phyloP scores from a whole-genome alignment of 257 asterid genomes.

The Haberlea rhodopensis region DNA sequence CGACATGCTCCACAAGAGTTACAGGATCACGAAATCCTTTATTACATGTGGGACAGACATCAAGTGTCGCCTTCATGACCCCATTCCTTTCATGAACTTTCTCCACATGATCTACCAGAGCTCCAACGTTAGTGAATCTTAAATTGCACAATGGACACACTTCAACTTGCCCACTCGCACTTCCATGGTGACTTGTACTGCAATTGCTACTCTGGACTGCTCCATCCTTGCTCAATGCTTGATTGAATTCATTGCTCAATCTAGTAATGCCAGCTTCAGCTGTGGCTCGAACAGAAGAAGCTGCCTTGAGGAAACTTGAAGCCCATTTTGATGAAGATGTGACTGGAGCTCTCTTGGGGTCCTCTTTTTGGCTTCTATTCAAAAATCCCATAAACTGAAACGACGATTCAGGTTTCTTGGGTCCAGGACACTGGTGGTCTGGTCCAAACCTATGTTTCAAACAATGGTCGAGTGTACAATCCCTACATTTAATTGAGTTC shows the following conservation, averaged over 20 bases:
- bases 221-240: conserved; percentile 33
- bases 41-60: conserved; percentile 90
- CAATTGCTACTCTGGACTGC: conserved; percentile 28
- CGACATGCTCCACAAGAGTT: conserved; percentile 87
- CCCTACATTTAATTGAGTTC: conserved; percentile 78
- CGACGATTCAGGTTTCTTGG: conserved; percentile 55
- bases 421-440: conserved; percentile 89
- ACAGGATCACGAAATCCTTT: conserved; percentile 89
- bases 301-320: conserved; percentile 51
- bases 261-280: conserved; percentile 78
- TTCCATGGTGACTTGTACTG: conserved; percentile 29
- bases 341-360: conserved; percentile 37
- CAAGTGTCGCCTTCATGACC: conserved; percentile 72
- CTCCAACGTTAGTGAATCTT: conserved; percentile 54
- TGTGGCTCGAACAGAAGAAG: conserved; percentile 59
- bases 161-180: conserved; percentile 51
- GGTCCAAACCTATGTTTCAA: conserved; percentile 90
- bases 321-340: conserved; percentile 69
- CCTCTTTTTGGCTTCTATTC: conserved; percentile 51
- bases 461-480: conserved; percentile 77
- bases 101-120: conserved; percentile 81
- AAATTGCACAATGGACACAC: conserved; percentile 76
- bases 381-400: conserved; percentile 63
- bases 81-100: conserved; percentile 80
- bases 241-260: conserved; percentile 65